Percentiles rank a stretch among this genome's conserved stretches.
Conservation (phyloP, 805 yeast species). For the Candida manassasensis region DNA sequence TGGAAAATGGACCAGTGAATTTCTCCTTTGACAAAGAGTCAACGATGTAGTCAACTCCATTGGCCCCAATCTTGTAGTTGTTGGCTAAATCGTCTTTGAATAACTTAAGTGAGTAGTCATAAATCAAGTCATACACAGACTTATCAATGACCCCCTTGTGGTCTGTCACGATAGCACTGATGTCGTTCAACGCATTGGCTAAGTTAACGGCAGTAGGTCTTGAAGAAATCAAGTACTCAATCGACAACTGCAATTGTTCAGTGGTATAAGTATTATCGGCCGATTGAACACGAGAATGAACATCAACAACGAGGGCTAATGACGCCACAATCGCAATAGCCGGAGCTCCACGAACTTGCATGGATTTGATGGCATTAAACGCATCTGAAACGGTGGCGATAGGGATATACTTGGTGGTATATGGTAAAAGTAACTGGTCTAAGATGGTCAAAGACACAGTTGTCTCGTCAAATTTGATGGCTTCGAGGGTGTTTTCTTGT, state of each 20-base stretch:
- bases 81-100: slow-evolving; percentile 75
- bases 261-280: slow-evolving; percentile 18
- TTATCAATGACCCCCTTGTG: slow-evolving; percentile 19
- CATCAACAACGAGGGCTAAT: slow-evolving; percentile 75
- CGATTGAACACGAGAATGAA: slow-evolving; percentile 23
- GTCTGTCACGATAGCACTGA: slow-evolving; percentile 32
- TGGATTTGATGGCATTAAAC: slow-evolving; percentile 71
- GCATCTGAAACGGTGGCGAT: slow-evolving; percentile 70
- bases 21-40: slow-evolving; percentile 41
- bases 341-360: slow-evolving; percentile 98
- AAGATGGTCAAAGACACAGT: slow-evolving; percentile 51
- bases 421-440: slow-evolving; percentile 83
- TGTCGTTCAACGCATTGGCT: slow-evolving; percentile 62
- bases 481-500: slow-evolving; percentile 38
- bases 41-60: slow-evolving; percentile 70
- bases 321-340: slow-evolving; percentile 96
- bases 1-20: slow-evolving; percentile 65
- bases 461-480: slow-evolving; percentile 59
- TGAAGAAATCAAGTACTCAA: slow-evolving; percentile 66
- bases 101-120: slow-evolving; percentile 47
- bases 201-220: slow-evolving; percentile 96
- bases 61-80: slow-evolving; percentile 71
- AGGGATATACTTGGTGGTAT: slow-evolving; percentile 62
- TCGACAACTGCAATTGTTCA: slow-evolving; percentile 36
- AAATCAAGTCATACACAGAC: slow-evolving; percentile 28